Evolutionary conservation across 257 asterid species (phyloP).

Genomic region (Penstemon davidsonii): DNA sequence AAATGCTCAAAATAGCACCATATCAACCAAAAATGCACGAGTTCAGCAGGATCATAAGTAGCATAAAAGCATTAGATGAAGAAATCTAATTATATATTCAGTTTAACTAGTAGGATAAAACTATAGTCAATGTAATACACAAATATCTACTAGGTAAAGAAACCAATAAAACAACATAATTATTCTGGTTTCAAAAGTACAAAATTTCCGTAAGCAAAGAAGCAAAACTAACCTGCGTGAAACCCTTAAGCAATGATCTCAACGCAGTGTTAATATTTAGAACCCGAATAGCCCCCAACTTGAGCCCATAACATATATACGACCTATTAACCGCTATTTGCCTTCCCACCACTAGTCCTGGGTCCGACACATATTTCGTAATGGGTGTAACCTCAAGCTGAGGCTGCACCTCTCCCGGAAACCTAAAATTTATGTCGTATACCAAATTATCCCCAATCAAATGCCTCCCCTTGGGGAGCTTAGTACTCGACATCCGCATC

Average conservation of each 20-base stretch:
- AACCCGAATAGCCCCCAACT: conserved; percentile 85
- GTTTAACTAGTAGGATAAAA: background rate
- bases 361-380: conserved; percentile 92
- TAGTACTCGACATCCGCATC: conserved; percentile 82
- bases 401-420: conserved; percentile 93
- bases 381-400: conserved; percentile 99
- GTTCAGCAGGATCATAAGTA: background rate
- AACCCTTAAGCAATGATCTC: conserved; percentile 94
- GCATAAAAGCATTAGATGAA: background rate
- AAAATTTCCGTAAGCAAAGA: background rate
- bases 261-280: conserved; percentile 91
- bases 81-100: background rate
- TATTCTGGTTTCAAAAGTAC: too few relatives aligned
- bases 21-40: background rate
- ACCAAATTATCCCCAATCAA: conserved; percentile 61
- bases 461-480: conserved; percentile 92
- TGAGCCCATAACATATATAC: conserved; percentile 89
- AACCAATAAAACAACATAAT: too few relatives aligned
- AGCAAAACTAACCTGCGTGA: conserved; percentile 64
- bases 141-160: too few relatives aligned
- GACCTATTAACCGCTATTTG: conserved; percentile 95
- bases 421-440: conserved; percentile 77
- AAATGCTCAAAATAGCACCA: background rate
- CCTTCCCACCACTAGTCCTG: conserved; percentile 88
- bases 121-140: background rate